Conservation (phyloP, 2,329 filamentous ascomycete genomes). For the Hortaea werneckii region DNA sequence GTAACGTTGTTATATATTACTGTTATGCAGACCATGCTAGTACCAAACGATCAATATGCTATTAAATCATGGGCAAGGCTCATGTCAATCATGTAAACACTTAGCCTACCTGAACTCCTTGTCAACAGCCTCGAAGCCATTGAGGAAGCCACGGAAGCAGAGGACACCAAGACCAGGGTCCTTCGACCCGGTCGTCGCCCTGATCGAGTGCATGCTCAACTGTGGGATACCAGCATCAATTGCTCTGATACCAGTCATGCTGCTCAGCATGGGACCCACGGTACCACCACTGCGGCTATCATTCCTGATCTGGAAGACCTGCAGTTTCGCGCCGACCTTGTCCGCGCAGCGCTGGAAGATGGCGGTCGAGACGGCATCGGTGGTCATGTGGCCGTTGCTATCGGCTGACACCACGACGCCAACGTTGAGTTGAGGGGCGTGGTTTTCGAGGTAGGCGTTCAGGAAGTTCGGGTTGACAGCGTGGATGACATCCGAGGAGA, state of each 20-base stretch:
- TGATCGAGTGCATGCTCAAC: slow-evolving; percentile 85
- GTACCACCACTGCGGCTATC: slow-evolving; percentile 84
- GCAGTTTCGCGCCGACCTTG: slow-evolving; percentile 59
- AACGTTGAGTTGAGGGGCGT: slow-evolving; percentile 79
- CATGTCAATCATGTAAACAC: background rate
- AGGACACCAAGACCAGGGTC: slow-evolving; percentile 83
- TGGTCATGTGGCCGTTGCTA: slow-evolving; percentile 92
- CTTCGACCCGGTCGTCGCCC: slow-evolving; percentile 74
- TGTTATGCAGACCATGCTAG: no score
- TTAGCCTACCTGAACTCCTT: slow-evolving; percentile 53
- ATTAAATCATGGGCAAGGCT: no score
- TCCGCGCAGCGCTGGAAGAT: slow-evolving; percentile 71
- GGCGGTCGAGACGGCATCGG: slow-evolving; percentile 74
- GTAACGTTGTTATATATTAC: no score
- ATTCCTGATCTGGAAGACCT: slow-evolving; percentile 91
- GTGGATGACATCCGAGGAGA: slow-evolving; percentile 88
- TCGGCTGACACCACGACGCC: slow-evolving; percentile 73
- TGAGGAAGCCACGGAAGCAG: slow-evolving; percentile 82
- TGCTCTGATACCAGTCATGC: slow-evolving; percentile 67
- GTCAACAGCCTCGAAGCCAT: slow-evolving; percentile 77
- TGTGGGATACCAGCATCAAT: slow-evolving; percentile 87
- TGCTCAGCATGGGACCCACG: slow-evolving; percentile 83
- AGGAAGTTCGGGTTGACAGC: slow-evolving; percentile 93
- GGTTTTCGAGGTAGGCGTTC: slow-evolving; percentile 69
- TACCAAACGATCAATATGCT: no score